Conservation (phyloP, 257 asterid species). For the Mitragyna speciosa region DNA sequence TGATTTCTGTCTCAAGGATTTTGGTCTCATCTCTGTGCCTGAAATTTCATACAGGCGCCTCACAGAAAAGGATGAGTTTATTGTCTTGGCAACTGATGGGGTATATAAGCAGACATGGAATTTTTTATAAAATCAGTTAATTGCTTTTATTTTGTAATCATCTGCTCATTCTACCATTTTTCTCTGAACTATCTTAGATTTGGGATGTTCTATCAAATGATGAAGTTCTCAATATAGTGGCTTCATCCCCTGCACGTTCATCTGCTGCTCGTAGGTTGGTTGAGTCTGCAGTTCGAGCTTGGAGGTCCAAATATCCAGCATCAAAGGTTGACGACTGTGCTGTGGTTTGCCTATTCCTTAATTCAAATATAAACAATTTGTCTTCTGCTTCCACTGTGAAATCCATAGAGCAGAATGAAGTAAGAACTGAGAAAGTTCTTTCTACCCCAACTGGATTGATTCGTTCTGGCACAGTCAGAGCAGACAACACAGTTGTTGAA, state of each 20-base stretch:
- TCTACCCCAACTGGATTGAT: slow-evolving; percentile 26
- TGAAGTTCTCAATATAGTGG: slow-evolving; percentile 68
- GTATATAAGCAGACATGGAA: slow-evolving; percentile 29
- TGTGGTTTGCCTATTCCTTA: slow-evolving; percentile 77
- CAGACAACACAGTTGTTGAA: slow-evolving; percentile 15
- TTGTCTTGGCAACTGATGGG: slow-evolving; percentile 87
- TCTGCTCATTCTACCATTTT: not conserved
- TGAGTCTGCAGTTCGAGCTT: slow-evolving; percentile 64
- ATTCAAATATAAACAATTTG: slow-evolving; percentile 33
- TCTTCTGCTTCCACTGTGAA: slow-evolving; percentile 33
- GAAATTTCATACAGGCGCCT: slow-evolving; percentile 67
- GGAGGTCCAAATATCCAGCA: slow-evolving; percentile 78
- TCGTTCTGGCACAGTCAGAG: slow-evolving; percentile 36
- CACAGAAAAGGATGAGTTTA: slow-evolving; percentile 68
- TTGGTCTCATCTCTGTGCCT: slow-evolving; percentile 81
- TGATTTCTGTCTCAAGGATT: slow-evolving; percentile 87
- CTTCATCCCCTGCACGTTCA: slow-evolving; percentile 52
- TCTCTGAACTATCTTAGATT: slow-evolving; percentile 39
- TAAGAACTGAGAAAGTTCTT: slow-evolving; percentile 15
- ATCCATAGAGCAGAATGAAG: slow-evolving; percentile 37
- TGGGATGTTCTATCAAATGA: slow-evolving; percentile 92
- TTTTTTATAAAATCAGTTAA: not conserved
- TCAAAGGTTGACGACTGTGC: slow-evolving; percentile 85
- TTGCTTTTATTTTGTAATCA: not conserved
- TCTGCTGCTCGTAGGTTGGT: slow-evolving; percentile 61